Evolutionary conservation across 148 eudicot genomes (phyloP).

Genomic region (Nepenthes mirabilis): DNA sequence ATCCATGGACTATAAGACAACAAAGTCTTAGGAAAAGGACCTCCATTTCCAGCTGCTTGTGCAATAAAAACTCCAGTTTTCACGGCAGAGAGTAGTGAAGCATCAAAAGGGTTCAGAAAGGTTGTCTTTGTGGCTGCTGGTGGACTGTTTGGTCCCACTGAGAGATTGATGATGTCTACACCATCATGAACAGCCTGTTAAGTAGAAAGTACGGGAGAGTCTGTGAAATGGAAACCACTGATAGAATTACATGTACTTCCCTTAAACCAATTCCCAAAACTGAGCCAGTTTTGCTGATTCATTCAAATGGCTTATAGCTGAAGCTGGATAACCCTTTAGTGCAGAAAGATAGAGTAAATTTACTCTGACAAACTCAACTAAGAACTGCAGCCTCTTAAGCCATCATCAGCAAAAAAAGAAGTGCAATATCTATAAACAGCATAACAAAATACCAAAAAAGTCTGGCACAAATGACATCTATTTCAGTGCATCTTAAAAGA

Average conservation of each 20-base stretch:
- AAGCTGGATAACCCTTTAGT: too few relatives aligned
- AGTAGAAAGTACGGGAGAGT: constrained; percentile 4
- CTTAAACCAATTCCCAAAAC: not conserved
- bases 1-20: constrained; percentile 98
- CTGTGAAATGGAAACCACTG: not conserved
- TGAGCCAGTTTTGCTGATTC: too few relatives aligned
- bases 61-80: constrained; percentile 94
- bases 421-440: too few relatives aligned
- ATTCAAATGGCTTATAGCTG: too few relatives aligned
- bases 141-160: constrained; percentile 93
- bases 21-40: constrained; percentile 80
- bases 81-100: constrained; percentile 73
- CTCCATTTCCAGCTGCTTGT: constrained; percentile 98
- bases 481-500: too few relatives aligned
- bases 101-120: constrained; percentile 87
- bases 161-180: constrained; percentile 92
- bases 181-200: constrained; percentile 97
- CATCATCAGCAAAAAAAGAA: too few relatives aligned
- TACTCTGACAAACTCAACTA: too few relatives aligned
- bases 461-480: too few relatives aligned
- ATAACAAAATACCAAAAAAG: too few relatives aligned
- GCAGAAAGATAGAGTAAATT: too few relatives aligned
- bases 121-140: constrained; percentile 86
- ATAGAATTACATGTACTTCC: not conserved
- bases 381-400: too few relatives aligned